Evolutionary conservation across 2,329 filamentous ascomycete species (phyloP), one percentile per base, ranked within the genome.

Genomic region (Eurotiales sp.): DNA sequence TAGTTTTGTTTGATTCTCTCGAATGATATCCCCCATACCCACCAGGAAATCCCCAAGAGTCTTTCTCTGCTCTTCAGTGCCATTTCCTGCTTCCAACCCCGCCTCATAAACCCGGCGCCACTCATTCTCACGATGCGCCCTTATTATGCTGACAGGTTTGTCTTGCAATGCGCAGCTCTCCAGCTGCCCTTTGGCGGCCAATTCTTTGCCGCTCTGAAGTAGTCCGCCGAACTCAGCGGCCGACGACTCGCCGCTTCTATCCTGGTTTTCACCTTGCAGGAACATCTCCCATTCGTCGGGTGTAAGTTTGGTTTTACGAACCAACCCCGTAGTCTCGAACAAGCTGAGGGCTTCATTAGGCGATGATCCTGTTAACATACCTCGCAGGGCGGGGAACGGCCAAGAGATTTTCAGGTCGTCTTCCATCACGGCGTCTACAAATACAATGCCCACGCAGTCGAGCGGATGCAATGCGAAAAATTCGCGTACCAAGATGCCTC

Each of bases 101-200:
- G 52, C 52, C 11, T 63, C 57, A 50, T 68, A 69, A 15, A 69
- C 58, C 45, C 58, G 56, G 25, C 60, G 55, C 44, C 63, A 69
- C 45, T 70, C 68, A 27, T 55, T 53, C n/a, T 58, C 59, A 6
- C 58, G 54, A 45, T 69, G 66, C 47, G 63, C 65, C 8, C 64
- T 59, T 39, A 73, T 65, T 23, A 73, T 63, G 53, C 61, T 66
- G 25, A 72, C 51, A 1, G 69, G 70, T 30, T 51, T 57, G 8
- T 56, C 44, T 3, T 63, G 63, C 46, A 72, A 53, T 0, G 56
- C 58, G 30, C 56, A 60, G 8, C 29, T 56, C 36, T 58, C 49
- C 52, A 64, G 61, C 54, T 72, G 69, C 14, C 58, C 44, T 46
- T 69, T 67, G 30, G 50, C 56, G 5, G 37, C 55, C 36, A 71